These are phyloP conservation scores for Pleurotus platypus DNA, from an alignment of 768 basidiomycete species.

Conservation along the genomic window DNA sequence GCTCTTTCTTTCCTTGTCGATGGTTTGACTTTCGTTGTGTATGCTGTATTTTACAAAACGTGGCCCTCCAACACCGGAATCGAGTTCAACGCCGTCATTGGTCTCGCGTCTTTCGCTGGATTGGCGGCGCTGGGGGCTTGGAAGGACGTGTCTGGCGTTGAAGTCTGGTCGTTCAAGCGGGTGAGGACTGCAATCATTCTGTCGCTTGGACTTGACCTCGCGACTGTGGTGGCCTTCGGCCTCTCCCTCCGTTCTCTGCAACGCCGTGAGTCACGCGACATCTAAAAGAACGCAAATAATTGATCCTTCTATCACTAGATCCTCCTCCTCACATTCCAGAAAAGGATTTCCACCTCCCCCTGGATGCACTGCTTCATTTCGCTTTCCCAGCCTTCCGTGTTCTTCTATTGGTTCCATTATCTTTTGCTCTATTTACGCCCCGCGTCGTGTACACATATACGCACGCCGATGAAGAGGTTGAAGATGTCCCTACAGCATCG, in stretches of 20 bases:
- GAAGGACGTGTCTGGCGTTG: conserved; percentile 71
- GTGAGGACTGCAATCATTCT: conserved; percentile 51
- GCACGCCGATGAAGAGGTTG: conserved; percentile 34
- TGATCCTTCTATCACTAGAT: conserved; percentile 5
- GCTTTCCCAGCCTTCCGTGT: conserved; percentile 63
- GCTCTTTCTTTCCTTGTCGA: conserved; percentile 77
- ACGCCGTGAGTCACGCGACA: conserved; percentile 26
- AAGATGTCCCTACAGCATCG: conserved; percentile 40
- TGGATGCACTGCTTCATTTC: conserved; percentile 29
- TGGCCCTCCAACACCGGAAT: conserved; percentile 67
- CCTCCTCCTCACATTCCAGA: conserved; percentile 24
- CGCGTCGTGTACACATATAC: conserved; percentile 60
- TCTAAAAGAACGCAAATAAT: not conserved
- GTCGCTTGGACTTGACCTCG: conserved; percentile 58
- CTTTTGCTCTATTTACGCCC: conserved; percentile 61
- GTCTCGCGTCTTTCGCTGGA: conserved; percentile 66
- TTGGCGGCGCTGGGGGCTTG: conserved; percentile 74
- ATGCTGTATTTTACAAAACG: conserved; percentile 56
- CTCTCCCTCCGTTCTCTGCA: conserved; percentile 30
- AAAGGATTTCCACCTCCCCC: conserved; percentile 13
- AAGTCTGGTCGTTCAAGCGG: conserved; percentile 62
- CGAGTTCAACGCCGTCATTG: conserved; percentile 64
- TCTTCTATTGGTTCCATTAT: conserved; percentile 55
- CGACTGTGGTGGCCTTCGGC: conserved; percentile 53
- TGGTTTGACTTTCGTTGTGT: conserved; percentile 67